Base-by-base conservation (phyloP, 2,329 filamentous ascomycete species). In the Alternaria panax region DNA sequence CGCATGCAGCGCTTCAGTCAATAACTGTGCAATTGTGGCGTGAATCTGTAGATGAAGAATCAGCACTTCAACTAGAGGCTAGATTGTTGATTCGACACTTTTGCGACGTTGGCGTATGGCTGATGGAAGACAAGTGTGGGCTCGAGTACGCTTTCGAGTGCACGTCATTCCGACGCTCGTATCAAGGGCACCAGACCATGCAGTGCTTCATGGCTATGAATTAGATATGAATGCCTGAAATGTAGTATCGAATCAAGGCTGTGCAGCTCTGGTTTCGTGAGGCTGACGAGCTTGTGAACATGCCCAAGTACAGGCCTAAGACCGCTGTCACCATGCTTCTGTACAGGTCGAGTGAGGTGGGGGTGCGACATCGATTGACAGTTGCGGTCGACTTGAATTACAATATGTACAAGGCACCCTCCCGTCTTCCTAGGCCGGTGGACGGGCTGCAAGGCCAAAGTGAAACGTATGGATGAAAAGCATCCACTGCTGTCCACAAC, bases 361-460 rank as follows among this genome's bases (percentile, higher is more conserved):
- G 28, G 36, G 43, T 62, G 50, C 54, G 55, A 62, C 59, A 45
- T 55, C 62, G 32, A 42, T 46, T 63, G 61, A 52, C 43, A 42
- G 64, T 61, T 57, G 46, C 28, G 53, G 59, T 45, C 57, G 54
- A 50, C 59, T 58, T 61, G 24, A 27, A 65, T 65, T 68, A 64
- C 57, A 62, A 51, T 69, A 70, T 68, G 43, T 70, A 70, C 68
- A 71, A 54, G 57, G 62, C 55, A 64, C 48, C 59, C 63, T 54
- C 45, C 56, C 30, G 53, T 52, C 52, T 65, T 36, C 46, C 28
- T 54, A 18, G 25, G 51, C 47, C 51, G 57, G 25, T n/a, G 16
- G 61, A 61, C 53, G 56, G 56, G 58, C 61, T 56, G 58, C 56
- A 52, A 54, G 53, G 53, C 55, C 57, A 57, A 14, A 34, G 12